These are phyloP conservation scores for Fragaria ananassa DNA, from an alignment of 306 rosid genomes.

Conservation along the genomic window DNA sequence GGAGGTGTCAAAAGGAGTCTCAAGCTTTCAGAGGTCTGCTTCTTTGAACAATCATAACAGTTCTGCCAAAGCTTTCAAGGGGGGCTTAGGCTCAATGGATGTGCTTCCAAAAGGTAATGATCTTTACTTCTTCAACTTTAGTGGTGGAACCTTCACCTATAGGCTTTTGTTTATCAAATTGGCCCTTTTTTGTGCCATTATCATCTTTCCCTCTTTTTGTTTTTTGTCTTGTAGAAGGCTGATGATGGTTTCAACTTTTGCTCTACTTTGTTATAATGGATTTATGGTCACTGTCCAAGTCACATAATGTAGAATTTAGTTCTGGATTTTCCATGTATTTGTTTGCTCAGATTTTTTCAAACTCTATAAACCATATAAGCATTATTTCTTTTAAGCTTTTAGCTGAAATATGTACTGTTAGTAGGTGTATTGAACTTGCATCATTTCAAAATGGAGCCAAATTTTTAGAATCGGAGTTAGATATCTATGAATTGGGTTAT, in stretches of 20 bases:
- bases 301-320: conserved; percentile 3
- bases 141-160: conserved; percentile 18
- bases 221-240: conserved; percentile 20
- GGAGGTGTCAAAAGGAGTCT: conserved; percentile 51
- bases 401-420: background rate
- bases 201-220: conserved; percentile 18
- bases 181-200: conserved; percentile 20
- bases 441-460: background rate
- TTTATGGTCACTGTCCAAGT: conserved; percentile 8
- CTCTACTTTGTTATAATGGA: background rate
- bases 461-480: background rate
- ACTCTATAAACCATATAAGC: background rate
- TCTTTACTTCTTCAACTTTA: conserved; percentile 34
- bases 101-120: conserved; percentile 70
- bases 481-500: background rate
- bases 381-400: background rate
- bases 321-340: conserved; percentile 3
- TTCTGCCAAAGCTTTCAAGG: conserved; percentile 41
- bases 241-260: conserved; percentile 19
- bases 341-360: background rate
- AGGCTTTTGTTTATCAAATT: background rate
- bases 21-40: conserved; percentile 45
- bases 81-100: conserved; percentile 48
- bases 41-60: conserved; percentile 50
- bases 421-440: background rate